Evolutionary conservation across 768 basidiomycete genomes (phyloP), one percentile per base, ranked within the genome.

Genomic region (Mycena venus): DNA sequence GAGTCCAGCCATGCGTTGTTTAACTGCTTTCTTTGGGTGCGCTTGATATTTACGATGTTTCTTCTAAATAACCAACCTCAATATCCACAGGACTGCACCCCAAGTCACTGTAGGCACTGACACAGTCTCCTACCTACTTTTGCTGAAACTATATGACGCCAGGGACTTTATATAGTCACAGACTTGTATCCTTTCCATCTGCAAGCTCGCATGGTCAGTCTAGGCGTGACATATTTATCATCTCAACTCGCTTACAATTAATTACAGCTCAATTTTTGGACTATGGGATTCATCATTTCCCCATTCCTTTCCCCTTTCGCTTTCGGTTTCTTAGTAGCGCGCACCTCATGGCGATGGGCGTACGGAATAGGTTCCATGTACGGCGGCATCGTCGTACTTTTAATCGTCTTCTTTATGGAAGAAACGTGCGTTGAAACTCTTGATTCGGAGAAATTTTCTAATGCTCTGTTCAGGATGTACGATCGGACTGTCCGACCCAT

Each of bases 161-260:
- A 91, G 90, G 91, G 91, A 55, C 84, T 92, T 0, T 92, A 90
- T 77, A 82, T 91, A 15, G 88, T 92, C 49, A 90, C 89, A 9
- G 92, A 92, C 77, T 81, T 93, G 74, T 93, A 88, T 78, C 92
- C 92, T 1, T 93, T 93, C 86, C 92, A 93, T 78, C 80, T 91
- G 2, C 92, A 93, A 82, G 91, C 91, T 21, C 87, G 91, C 36
- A 92, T 90, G 89, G 89, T 91, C 49, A 66, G 82, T 76, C 12
- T 70, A 36, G 31, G 5, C 38, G 42, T 21, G n/a, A 58, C 32
- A 31, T 23, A 12, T 59, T 14, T 5, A 25, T 47, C 49, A 49
- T 31, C 40, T 32, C 21, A 42, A 64, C 31, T 12, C 27, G 25
- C 32, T 53, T 17, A 68, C 56, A 19, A n/a, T 65, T 29, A 11